Percentiles rank a stretch among this genome's conserved stretches.
Evolutionary conservation across 345 rosid genomes (phyloP).

Genomic region (Aquilaria yunnanensis): DNA sequence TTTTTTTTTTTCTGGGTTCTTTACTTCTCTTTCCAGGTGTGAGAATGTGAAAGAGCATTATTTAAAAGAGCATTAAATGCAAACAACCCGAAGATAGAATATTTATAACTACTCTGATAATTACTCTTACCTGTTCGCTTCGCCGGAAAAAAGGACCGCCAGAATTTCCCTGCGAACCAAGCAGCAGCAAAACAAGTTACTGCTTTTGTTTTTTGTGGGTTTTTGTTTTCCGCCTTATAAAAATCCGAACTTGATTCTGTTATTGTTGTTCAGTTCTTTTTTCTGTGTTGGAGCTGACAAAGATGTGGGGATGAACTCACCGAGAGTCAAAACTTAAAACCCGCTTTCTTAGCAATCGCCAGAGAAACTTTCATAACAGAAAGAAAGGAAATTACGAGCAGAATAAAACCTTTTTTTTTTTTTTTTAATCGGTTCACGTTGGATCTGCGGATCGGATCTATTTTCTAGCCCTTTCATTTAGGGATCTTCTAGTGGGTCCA

Average conservation of each 20-base stretch:
- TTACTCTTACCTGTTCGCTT: slow-evolving; percentile 16
- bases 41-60: too few relatives aligned
- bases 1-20: slow-evolving; percentile 12
- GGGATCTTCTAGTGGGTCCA: too few relatives aligned
- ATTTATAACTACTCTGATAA: neutral
- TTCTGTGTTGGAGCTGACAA: slow-evolving; percentile 13
- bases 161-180: slow-evolving; percentile 18
- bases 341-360: too few relatives aligned
- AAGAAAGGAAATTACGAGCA: too few relatives aligned
- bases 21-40: slow-evolving; percentile 38
- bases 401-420: too few relatives aligned
- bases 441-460: too few relatives aligned
- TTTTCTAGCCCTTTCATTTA: too few relatives aligned
- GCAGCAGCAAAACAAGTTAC: slow-evolving; percentile 5
- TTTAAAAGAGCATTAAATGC: slow-evolving; percentile 26
- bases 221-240: neutral
- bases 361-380: too few relatives aligned
- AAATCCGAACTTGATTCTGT: neutral
- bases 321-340: too few relatives aligned
- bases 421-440: too few relatives aligned
- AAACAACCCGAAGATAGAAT: slow-evolving; percentile 17
- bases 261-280: neutral
- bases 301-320: slow-evolving; percentile 10
- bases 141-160: slow-evolving; percentile 2
- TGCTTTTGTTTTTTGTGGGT: neutral